Evolutionary conservation across 768 basidiomycete species (phyloP), one percentile per base, ranked within the genome.

Genomic region (Pulveroboletus ravenelii): DNA sequence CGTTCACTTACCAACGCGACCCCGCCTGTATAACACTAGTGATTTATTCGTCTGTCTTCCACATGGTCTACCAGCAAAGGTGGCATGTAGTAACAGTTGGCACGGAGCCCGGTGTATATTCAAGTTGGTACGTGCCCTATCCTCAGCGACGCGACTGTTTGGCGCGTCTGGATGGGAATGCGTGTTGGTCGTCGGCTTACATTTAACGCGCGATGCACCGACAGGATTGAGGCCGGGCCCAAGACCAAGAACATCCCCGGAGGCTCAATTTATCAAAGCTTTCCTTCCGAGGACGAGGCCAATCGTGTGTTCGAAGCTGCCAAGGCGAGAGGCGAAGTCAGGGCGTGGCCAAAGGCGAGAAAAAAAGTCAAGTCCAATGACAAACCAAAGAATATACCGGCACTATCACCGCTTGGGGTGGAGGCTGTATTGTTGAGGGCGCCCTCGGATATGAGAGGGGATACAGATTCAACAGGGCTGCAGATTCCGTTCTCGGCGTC

Each of bases 191-290:
- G 48, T 39, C 52, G 56, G 35, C 34, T 48, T 42, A 37, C 41
- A 23, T 43, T 20, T 23, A 45, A 43, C 41, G 47, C 32, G 34
- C 30, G 37, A 41, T 14, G 55, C 38, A 45, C 34, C 36, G 47
- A 61, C 57, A 82, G 80, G 81, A 59, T 73, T 10, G 73, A 78
- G 57, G 73, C 70, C 15, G 69, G 63, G 1, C 71, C 74, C 8
- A 67, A 75, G 46, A 74, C 78, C 10, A 72, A 57, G 46, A 68
- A 72, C 5, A 69, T 80, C 10, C 65, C 74, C 9, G 71, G 70
- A 30, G 72, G 71, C 31, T 62, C 76, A 3, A 53, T 74, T 6
- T 61, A 71, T 55, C 71, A 81, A 51, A 66, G 75, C 40, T 81
- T 77, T 55, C 9, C 51, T 3, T 68, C 74, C 3, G 57, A 73